These are phyloP conservation scores for Cardiospermum halicacabum DNA, from an alignment of 345 rosid species.

Conservation along the genomic window DNA sequence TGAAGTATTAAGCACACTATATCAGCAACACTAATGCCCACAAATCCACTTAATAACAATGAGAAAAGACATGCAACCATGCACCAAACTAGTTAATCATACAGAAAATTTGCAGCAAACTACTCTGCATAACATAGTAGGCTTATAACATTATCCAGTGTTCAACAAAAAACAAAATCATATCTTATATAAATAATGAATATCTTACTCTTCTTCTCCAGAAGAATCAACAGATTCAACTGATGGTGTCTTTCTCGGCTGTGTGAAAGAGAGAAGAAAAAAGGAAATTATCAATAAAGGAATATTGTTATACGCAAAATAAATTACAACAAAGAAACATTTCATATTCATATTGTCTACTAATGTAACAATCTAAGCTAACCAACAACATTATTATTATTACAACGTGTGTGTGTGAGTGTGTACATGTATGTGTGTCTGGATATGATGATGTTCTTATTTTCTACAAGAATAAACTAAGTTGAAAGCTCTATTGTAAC, in stretches of 20 bases:
- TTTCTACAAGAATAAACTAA: background rate
- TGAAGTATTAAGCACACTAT: background rate
- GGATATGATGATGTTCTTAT: background rate
- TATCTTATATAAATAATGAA: slow-evolving; percentile 13
- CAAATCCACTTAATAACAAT: background rate
- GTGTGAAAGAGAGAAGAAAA: too few species aligned
- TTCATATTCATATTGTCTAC: too few species aligned
- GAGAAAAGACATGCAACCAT: background rate
- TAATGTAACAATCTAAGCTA: too few species aligned
- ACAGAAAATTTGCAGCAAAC: background rate
- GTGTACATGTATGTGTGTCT: background rate
- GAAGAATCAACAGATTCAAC: slow-evolving; percentile 92
- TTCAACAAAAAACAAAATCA: slow-evolving; percentile 2
- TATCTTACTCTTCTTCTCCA: slow-evolving; percentile 96
- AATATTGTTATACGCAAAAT: slow-evolving; percentile 12
- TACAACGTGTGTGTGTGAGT: too few species aligned
- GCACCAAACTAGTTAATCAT: background rate
- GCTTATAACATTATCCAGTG: background rate
- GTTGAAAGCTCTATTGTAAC: background rate
- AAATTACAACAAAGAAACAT: background rate
- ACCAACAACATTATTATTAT: too few species aligned
- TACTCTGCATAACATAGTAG: background rate
- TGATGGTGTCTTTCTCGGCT: slow-evolving; percentile 83
- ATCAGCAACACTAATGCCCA: background rate
- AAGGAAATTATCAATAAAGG: too few species aligned